These are phyloP conservation scores for Candida pseudocylindracea DNA, from an alignment of 1,139 yeast genomes.

Conservation along the genomic window DNA sequence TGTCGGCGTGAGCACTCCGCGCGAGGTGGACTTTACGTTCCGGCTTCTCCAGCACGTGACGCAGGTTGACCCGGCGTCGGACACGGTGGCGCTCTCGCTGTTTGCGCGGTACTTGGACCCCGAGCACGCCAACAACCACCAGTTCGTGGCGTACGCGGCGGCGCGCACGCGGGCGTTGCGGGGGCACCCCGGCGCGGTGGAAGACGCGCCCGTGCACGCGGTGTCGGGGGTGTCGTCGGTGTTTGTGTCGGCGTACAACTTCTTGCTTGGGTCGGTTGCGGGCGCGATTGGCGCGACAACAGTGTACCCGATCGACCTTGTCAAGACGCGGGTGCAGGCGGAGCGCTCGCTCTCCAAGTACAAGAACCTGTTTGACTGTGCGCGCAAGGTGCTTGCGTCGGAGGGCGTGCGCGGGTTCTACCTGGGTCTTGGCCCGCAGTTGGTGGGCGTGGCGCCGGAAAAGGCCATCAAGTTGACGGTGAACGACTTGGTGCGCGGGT, in stretches of 20 bases:
- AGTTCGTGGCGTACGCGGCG: too few relatives aligned
- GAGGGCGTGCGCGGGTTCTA: slow-evolving; percentile 86
- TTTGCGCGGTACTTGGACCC: too few relatives aligned
- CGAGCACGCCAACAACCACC: too few relatives aligned
- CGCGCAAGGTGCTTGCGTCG: slow-evolving; percentile 44
- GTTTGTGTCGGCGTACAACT: slow-evolving; percentile 74
- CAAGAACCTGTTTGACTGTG: slow-evolving; percentile 71
- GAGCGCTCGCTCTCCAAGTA: slow-evolving; percentile 59
- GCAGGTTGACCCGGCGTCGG: too few relatives aligned
- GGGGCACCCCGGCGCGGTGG: slow-evolving; percentile 12
- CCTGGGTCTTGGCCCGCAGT: slow-evolving; percentile 85
- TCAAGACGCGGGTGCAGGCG: slow-evolving; percentile 95
- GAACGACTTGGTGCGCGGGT: slow-evolving; percentile 67
- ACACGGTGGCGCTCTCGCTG: too few relatives aligned
- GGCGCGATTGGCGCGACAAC: slow-evolving; percentile 97
- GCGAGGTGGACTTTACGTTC: too few relatives aligned
- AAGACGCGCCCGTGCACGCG: slow-evolving; percentile 13
- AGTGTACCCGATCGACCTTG: slow-evolving; percentile 94
- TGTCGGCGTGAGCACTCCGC: too few relatives aligned
- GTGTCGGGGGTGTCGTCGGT: slow-evolving; percentile 30
- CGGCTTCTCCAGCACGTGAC: too few relatives aligned
- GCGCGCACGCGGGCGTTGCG: neutral
- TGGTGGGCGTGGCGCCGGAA: slow-evolving; percentile 96
- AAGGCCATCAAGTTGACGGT: slow-evolving; percentile 93
- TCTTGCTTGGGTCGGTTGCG: slow-evolving; percentile 79